Percentiles rank a stretch among this genome's conserved stretches.
Evolutionary conservation across 1,139 yeast species (phyloP).

Genomic region (Kurtzmaniella natalensis): DNA sequence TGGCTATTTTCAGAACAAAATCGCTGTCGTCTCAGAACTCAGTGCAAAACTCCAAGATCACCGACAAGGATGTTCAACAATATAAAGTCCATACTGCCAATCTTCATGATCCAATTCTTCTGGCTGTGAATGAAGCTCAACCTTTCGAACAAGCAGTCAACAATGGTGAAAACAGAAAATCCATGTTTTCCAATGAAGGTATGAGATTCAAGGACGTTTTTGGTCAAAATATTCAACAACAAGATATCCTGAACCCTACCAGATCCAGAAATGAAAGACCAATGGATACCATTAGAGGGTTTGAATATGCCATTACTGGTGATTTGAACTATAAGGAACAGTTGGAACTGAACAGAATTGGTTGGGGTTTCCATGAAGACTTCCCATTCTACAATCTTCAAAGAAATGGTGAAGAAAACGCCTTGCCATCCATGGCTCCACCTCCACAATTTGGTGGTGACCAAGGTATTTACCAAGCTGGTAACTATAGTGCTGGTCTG

Average conservation of each 20-base stretch:
- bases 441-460: conserved; percentile 20
- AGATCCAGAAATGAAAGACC: conserved; percentile 93
- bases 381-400: conserved; percentile 34
- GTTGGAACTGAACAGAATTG: conserved; percentile 70
- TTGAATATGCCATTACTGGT: conserved; percentile 91
- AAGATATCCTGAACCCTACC: conserved; percentile 90
- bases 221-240: conserved; percentile 68
- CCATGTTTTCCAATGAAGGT: conserved; percentile 34
- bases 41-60: conserved; percentile 29
- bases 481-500: conserved; percentile 42
- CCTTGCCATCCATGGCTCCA: conserved; percentile 19
- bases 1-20: conserved; percentile 42
- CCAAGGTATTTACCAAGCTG: conserved; percentile 66
- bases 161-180: conserved; percentile 28
- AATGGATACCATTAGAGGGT: conserved; percentile 85
- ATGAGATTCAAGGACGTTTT: conserved; percentile 69
- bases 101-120: conserved; percentile 82
- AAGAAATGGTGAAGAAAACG: conserved; percentile 8
- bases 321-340: conserved; percentile 73
- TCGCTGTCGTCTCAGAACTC: conserved; percentile 14
- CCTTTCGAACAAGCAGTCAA: conserved; percentile 82
- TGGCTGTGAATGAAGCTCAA: conserved; percentile 92
- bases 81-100: conserved; percentile 53
- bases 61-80: conserved; percentile 20
- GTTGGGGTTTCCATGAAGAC: conserved; percentile 66